Evolutionary conservation across 257 asterid genomes (phyloP), one percentile per base, ranked within the genome.

Genomic region (Rhazya stricta): DNA sequence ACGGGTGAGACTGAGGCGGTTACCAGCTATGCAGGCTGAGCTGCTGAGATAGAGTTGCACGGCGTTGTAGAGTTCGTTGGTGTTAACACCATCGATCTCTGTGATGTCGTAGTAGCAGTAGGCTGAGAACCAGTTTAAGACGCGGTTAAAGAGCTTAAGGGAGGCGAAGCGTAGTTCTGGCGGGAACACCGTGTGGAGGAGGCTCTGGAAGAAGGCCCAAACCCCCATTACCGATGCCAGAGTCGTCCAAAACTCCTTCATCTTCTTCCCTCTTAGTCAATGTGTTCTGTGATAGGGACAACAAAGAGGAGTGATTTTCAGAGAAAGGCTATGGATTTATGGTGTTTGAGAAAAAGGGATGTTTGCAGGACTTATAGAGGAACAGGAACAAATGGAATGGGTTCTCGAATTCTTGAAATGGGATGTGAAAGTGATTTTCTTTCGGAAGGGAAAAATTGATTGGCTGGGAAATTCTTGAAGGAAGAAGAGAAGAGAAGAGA

Each of bases 51-150:
- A 85, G 15, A 83, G 80, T 75, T 85, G 87, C 58, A 85, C 87
- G 8, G 89, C 87, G 85, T 79, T 81, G 80, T 85, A 85, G 21
- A 85, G 89, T 45, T 85, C 89, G 69, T 85, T 85, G 68, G 89
- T 85, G 76, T 85, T 85, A 5, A 85, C 87, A 10, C 89, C 89
- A 36, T 85, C 89, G 56, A 79, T 81, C 51, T 85, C 89, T 0
- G 89, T 83, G 41, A 85, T 85, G 60, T 85, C 89, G 36, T 85
- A 85, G 74, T 83, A 85, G 62, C 89, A 85, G 42, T 85, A 83
- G 7, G 81, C 62, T 0, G 89, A 83, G 79, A 83, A 81, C 80
- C 84, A 83, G 73, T 54, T 79, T 75, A 74, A 83, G 53, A 85
- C 16, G 18, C 85, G 83, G 48, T 77, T 27, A 67, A 83, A 51